Evolutionary conservation across 2,329 filamentous ascomycete species (phyloP).

Genomic region (Nigrospora osmanthi): DNA sequence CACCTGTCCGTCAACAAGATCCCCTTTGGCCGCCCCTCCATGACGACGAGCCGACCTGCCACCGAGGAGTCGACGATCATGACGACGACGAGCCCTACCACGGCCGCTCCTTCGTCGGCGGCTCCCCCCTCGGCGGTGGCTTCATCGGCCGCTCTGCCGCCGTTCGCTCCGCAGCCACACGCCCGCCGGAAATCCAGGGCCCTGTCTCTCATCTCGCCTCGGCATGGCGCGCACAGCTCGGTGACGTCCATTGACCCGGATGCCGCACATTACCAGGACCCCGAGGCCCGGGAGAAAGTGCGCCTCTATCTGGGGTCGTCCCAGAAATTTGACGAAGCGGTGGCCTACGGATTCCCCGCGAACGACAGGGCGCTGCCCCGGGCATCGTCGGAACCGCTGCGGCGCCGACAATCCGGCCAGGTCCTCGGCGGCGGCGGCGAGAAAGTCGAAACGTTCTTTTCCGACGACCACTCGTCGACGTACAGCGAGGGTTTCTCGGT

Average conservation of each 20-base stretch:
- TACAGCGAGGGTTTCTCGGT: conserved; percentile 48
- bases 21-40: conserved; percentile 49
- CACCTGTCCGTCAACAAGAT: conserved; percentile 65
- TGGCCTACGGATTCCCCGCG: conserved; percentile 87
- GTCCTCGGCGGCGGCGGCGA: conserved; percentile 30
- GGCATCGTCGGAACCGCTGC: conserved; percentile 4
- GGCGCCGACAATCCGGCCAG: conserved; percentile 12
- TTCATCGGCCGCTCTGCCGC: conserved; percentile 11
- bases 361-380: conserved; percentile 31
- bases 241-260: conserved; percentile 56
- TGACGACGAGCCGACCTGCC: conserved; percentile 39
- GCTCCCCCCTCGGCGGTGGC: too few relatives aligned
- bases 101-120: too few relatives aligned
- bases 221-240: conserved; percentile 34
- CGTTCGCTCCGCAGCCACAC: conserved; percentile 23
- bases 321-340: conserved; percentile 90
- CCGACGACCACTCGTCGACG: conserved; percentile 45
- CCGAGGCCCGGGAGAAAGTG: conserved; percentile 78
- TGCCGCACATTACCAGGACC: conserved; percentile 82
- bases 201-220: conserved; percentile 45
- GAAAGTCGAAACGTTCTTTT: conserved; percentile 34
- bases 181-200: conserved; percentile 44
- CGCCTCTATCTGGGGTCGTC: conserved; percentile 81
- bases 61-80: conserved; percentile 28
- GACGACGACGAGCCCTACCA: background rate